These are phyloP conservation scores for Cladosporium sphaerospermum DNA, from an alignment of 2,329 filamentous ascomycete species.

Conservation along the genomic window DNA sequence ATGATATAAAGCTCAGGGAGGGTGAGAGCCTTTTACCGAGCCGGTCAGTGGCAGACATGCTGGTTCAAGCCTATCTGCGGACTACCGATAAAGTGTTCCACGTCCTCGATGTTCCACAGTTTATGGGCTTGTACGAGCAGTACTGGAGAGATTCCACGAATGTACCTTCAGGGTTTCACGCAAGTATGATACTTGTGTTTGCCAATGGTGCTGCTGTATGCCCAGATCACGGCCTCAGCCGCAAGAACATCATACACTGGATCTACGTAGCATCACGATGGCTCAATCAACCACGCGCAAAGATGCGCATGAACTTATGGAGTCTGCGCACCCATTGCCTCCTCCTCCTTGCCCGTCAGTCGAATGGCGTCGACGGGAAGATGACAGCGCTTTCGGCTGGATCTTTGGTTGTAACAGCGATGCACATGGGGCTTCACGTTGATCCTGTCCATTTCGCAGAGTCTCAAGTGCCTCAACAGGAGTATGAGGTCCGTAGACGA, in stretches of 20 bases:
- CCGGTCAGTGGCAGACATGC: conserved; percentile 2
- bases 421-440: conserved; percentile 9
- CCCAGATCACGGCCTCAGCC: background rate
- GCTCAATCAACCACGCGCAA: background rate
- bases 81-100: background rate
- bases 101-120: conserved; percentile 2
- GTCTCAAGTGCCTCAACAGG: background rate
- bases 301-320: conserved; percentile 4
- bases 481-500: conserved; percentile 4
- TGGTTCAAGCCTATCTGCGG: conserved; percentile 3
- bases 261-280: background rate
- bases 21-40: conserved; percentile 1
- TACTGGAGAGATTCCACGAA: conserved; percentile 1
- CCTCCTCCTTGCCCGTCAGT: conserved; percentile 4
- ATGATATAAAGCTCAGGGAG: background rate
- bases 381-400: conserved; percentile 2
- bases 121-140: background rate
- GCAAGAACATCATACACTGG: conserved; percentile 4
- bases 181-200: background rate
- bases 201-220: conserved; percentile 2
- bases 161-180: background rate
- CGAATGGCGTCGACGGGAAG: conserved; percentile 3
- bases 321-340: conserved; percentile 6
- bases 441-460: conserved; percentile 4
- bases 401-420: conserved; percentile 2